Conservation (phyloP, 2,329 filamentous ascomycete genomes). For the Exophiala lecanii-corni region DNA sequence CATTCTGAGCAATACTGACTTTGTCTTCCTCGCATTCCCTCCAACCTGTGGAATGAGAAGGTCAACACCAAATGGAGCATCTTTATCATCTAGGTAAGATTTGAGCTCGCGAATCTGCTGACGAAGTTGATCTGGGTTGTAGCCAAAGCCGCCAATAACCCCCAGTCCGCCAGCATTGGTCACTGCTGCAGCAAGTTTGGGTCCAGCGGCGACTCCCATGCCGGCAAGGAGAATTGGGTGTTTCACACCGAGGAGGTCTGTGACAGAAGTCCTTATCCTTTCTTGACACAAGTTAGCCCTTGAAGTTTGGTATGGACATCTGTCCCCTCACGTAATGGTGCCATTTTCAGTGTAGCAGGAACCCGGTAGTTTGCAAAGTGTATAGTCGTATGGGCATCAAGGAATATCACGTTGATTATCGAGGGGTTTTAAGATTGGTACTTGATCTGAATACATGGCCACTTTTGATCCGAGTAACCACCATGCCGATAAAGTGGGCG, state of each 20-base stretch:
- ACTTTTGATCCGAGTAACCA: too few species aligned
- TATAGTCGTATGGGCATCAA: too few species aligned
- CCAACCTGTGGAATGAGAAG: conserved; percentile 84
- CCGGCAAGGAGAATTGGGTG: conserved; percentile 82
- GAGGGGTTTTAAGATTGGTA: too few species aligned
- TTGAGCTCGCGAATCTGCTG: conserved; percentile 87
- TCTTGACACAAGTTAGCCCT: too few species aligned
- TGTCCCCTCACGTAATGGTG: too few species aligned
- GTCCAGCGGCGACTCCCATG: conserved; percentile 89
- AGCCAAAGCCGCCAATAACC: conserved; percentile 74
- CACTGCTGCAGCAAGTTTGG: conserved; percentile 81
- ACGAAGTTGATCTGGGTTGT: conserved; percentile 77
- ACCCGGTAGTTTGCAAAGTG: too few species aligned
- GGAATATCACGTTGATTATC: too few species aligned
- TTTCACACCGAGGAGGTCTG: conserved; percentile 84
- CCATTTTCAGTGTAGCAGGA: too few species aligned
- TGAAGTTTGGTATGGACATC: too few species aligned
- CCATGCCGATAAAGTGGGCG: too few species aligned
- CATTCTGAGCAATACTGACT: conserved; percentile 41
- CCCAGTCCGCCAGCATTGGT: conserved; percentile 84
- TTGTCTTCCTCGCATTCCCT: conserved; percentile 79
- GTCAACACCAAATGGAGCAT: conserved; percentile 82
- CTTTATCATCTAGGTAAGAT: conserved; percentile 73
- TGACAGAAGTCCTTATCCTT: conserved; percentile 70
- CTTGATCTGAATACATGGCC: too few species aligned